Percentiles rank a stretch among this genome's conserved stretches.
These are phyloP conservation scores for Plasmodium relictum DNA, from an alignment of 169 alveolate species.

Conservation along the genomic window DNA sequence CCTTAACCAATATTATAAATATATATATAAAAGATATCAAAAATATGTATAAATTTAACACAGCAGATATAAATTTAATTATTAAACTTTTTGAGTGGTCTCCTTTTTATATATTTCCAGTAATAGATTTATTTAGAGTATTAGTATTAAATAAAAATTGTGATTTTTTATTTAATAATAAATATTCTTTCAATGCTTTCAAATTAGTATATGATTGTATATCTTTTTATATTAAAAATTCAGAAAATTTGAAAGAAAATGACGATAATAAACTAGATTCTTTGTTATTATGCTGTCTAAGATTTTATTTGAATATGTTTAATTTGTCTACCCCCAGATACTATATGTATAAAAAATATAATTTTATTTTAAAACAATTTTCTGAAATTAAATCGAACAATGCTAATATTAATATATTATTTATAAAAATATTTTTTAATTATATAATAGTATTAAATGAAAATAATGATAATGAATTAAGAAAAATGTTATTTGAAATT, in stretches of 20 bases:
- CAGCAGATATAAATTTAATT: constrained; percentile 56
- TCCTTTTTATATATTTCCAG: constrained; percentile 47
- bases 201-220: constrained; percentile 64
- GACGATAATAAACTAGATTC: constrained; percentile 43
- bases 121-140: constrained; percentile 56
- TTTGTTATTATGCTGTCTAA: constrained; percentile 42
- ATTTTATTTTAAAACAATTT: constrained; percentile 36
- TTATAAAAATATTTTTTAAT: constrained; percentile 49
- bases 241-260: neutral
- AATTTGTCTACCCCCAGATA: constrained; percentile 64
- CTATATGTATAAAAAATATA: constrained; percentile 47
- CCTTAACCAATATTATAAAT: constrained; percentile 40
- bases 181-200: constrained; percentile 46
- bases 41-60: constrained; percentile 37
- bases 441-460: constrained; percentile 38
- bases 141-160: constrained; percentile 59
- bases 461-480: constrained; percentile 45
- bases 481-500: constrained; percentile 35
- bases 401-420: constrained; percentile 34
- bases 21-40: constrained; percentile 28
- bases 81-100: constrained; percentile 50
- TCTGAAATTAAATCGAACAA: constrained; percentile 31
- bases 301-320: constrained; percentile 63
- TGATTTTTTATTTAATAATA: constrained; percentile 57
- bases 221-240: constrained; percentile 43